Percentiles rank a stretch among this genome's conserved stretches.
Evolutionary conservation across 2,329 filamentous ascomycete genomes (phyloP).

Genomic region (Colletotrichum musae): DNA sequence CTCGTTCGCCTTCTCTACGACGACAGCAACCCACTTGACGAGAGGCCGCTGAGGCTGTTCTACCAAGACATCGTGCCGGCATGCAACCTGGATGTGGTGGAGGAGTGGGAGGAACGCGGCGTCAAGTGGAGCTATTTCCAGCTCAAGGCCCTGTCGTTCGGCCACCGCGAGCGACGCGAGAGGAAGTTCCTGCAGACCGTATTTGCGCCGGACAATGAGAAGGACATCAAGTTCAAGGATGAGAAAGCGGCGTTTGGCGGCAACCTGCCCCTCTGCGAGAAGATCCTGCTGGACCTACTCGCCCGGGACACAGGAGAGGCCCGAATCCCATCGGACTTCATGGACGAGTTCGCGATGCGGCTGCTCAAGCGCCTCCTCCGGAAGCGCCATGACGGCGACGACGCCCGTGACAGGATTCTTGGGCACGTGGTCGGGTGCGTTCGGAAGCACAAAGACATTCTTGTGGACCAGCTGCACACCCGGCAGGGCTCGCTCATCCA

Average conservation of each 20-base stretch:
- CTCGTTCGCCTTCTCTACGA: conserved; percentile 43
- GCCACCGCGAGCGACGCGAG: conserved; percentile 1
- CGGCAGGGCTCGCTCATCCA: not conserved
- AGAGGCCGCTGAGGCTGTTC: conserved; percentile 41
- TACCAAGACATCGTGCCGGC: conserved; percentile 47
- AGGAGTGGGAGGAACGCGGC: conserved; percentile 42
- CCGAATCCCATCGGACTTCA: conserved; percentile 42
- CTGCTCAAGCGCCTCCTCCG: conserved; percentile 43
- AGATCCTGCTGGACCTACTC: not conserved
- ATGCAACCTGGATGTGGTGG: conserved; percentile 42
- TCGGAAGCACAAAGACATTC: not conserved
- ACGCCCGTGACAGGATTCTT: conserved; percentile 40
- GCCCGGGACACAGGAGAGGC: not conserved
- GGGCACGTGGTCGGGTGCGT: conserved; percentile 28
- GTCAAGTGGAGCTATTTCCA: conserved; percentile 9
- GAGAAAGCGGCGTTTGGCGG: not conserved
- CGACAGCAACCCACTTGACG: conserved; percentile 26
- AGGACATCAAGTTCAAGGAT: not conserved
- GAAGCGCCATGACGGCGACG: conserved; percentile 20
- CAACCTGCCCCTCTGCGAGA: conserved; percentile 3
- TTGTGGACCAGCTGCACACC: not conserved
- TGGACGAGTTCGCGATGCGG: conserved; percentile 42
- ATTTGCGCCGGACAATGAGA: not conserved
- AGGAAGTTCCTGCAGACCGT: not conserved
- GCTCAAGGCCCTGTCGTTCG: conserved; percentile 1